Evolutionary conservation across 257 asterid species (phyloP).

Genomic region (Lycium barbarum): DNA sequence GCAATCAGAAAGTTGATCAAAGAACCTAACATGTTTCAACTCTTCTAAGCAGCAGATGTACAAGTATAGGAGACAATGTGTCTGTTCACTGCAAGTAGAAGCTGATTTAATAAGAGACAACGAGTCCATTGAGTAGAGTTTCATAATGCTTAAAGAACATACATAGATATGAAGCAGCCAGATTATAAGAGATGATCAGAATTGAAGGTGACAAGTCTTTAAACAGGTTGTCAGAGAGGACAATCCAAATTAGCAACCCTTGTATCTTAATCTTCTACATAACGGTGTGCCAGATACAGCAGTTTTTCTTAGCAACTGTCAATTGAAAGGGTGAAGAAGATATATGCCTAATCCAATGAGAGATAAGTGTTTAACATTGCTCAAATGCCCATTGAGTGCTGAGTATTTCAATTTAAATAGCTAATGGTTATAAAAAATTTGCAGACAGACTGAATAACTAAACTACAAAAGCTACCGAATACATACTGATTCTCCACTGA

Average conservation of each 20-base stretch:
- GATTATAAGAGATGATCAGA: not conserved
- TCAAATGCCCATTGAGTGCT: not conserved
- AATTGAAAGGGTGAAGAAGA: not conserved
- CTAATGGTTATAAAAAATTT: not conserved
- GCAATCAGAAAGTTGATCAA: not conserved
- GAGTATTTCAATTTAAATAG: not conserved
- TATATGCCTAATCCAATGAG: not conserved
- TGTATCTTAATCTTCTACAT: not conserved
- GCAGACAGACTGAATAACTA: not conserved
- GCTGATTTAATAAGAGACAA: slow-evolving; percentile 8
- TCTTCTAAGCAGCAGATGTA: not conserved
- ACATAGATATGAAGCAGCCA: not conserved
- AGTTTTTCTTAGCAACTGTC: not conserved
- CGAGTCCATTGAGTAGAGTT: not conserved
- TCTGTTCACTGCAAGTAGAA: slow-evolving; percentile 8
- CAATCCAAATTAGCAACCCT: not conserved
- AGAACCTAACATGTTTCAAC: slow-evolving; percentile 18
- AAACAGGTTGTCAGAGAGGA: not conserved
- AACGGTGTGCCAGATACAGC: not conserved
- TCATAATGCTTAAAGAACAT: not conserved
- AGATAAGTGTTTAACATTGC: not conserved
- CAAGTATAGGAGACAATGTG: not conserved
- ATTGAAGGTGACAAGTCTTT: not conserved
- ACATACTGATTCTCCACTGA: slow-evolving; percentile 93
- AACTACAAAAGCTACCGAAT: slow-evolving; percentile 24